These are phyloP conservation scores for Lactarius quietus DNA, from an alignment of 768 basidiomycete genomes.

Conservation along the genomic window DNA sequence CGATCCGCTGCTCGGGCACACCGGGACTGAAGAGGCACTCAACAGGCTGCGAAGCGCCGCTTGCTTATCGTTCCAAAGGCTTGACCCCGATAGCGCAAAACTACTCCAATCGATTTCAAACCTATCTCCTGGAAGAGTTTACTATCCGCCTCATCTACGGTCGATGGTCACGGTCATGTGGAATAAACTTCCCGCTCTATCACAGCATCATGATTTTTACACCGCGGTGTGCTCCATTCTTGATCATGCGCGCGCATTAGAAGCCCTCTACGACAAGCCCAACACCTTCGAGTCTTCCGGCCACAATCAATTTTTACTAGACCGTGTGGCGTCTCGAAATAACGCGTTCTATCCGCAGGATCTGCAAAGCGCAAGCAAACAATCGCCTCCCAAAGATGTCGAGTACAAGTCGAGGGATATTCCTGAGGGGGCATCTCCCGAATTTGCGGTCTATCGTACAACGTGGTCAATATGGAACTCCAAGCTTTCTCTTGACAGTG, in stretches of 20 bases:
- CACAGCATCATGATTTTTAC: slow-evolving; percentile 13
- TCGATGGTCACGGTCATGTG: slow-evolving; percentile 9
- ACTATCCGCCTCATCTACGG: slow-evolving; percentile 7
- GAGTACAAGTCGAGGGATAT: slow-evolving; percentile 10
- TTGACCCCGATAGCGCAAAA: slow-evolving; percentile 17
- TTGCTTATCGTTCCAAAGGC: slow-evolving; percentile 40
- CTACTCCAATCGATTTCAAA: slow-evolving; percentile 5
- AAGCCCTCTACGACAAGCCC: slow-evolving; percentile 5
- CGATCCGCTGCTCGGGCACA: slow-evolving; percentile 43
- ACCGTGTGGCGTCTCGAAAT: slow-evolving; percentile 8
- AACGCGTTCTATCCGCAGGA: slow-evolving; percentile 8
- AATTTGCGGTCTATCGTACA: background rate
- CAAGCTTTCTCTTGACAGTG: background rate
- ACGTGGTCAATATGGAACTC: slow-evolving; percentile 9
- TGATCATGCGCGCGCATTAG: slow-evolving; percentile 2
- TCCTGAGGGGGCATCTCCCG: background rate
- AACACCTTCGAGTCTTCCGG: background rate
- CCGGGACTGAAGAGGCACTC: slow-evolving; percentile 45
- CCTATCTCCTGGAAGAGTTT: slow-evolving; percentile 9
- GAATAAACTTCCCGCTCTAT: slow-evolving; percentile 10
- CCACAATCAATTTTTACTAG: background rate
- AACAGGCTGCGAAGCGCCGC: slow-evolving; percentile 37
- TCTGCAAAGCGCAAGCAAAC: background rate
- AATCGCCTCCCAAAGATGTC: background rate
- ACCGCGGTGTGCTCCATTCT: background rate